Evolutionary conservation across 345 rosid genomes (phyloP).

Genomic region (Corymbia maculata): DNA sequence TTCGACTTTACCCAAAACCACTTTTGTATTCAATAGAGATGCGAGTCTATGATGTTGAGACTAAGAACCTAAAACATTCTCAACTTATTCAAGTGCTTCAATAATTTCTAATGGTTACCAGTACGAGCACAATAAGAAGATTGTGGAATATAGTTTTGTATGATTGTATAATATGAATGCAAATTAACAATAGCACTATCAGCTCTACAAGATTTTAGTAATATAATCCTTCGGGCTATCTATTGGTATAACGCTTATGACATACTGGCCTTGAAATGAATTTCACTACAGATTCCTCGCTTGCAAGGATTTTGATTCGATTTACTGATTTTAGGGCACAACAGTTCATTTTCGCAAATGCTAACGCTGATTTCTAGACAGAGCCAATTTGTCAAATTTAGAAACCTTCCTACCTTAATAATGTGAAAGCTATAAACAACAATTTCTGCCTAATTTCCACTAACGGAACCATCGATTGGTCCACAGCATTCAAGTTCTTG

Average conservation of each 20-base stretch:
- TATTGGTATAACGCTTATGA: background rate
- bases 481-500: background rate
- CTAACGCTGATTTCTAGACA: background rate
- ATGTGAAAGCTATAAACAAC: background rate
- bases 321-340: background rate
- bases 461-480: background rate
- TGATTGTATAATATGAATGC: background rate
- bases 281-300: background rate
- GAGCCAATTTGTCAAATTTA: background rate
- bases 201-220: background rate
- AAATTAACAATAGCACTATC: background rate
- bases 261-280: background rate
- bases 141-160: background rate
- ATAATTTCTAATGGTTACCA: background rate
- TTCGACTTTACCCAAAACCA: background rate
- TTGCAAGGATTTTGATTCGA: background rate
- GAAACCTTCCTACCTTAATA: background rate
- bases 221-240: background rate
- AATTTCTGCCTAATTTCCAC: background rate
- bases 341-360: background rate
- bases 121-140: background rate
- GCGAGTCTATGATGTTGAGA: background rate
- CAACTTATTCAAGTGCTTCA: background rate
- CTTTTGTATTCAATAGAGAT: background rate
- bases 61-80: background rate